A percentile compares a stretch with the other conserved stretches of the same genome.
Evolutionary conservation across 352 stramenopile species (phyloP).

Genomic region (Globisporangium lucens): DNA sequence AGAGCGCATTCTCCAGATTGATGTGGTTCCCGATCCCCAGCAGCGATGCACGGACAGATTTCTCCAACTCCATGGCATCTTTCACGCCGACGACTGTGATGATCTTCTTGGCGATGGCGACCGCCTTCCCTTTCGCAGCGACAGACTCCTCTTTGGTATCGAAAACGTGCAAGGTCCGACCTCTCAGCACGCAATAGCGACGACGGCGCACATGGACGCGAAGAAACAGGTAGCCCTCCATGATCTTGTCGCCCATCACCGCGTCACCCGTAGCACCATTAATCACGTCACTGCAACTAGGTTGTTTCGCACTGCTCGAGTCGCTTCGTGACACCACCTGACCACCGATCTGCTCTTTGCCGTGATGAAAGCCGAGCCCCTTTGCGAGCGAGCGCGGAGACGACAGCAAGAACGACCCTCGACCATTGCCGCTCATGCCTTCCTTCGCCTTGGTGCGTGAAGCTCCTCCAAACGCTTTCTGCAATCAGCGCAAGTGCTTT

Average conservation of each 20-base stretch:
- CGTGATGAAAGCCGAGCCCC: constrained; percentile 12
- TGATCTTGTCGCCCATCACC: constrained; percentile 15
- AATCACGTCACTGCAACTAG: neutral
- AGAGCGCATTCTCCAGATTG: constrained; percentile 48
- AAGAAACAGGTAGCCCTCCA: constrained; percentile 66
- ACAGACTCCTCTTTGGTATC: constrained; percentile 43
- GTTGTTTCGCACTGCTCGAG: neutral
- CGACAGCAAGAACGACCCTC: constrained; percentile 19
- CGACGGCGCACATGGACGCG: constrained; percentile 51
- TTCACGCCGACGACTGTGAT: constrained; percentile 66
- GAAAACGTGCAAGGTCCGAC: constrained; percentile 55
- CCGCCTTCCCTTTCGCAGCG: constrained; percentile 12
- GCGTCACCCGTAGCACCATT: neutral
- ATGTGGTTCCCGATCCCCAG: constrained; percentile 31
- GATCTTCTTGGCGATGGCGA: constrained; percentile 40
- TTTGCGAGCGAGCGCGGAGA: constrained; percentile 18
- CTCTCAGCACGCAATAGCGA: constrained; percentile 69
- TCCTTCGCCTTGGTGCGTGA: neutral
- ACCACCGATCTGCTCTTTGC: constrained; percentile 17
- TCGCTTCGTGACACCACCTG: constrained; percentile 3
- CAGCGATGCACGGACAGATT: constrained; percentile 41
- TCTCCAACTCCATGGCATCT: constrained; percentile 58
- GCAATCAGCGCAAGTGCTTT: neutral
- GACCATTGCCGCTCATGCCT: constrained; percentile 6
- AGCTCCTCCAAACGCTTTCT: neutral